phyloP scores from a whole-genome alignment of 75 land plant species.

The Pinus taeda region DNA sequence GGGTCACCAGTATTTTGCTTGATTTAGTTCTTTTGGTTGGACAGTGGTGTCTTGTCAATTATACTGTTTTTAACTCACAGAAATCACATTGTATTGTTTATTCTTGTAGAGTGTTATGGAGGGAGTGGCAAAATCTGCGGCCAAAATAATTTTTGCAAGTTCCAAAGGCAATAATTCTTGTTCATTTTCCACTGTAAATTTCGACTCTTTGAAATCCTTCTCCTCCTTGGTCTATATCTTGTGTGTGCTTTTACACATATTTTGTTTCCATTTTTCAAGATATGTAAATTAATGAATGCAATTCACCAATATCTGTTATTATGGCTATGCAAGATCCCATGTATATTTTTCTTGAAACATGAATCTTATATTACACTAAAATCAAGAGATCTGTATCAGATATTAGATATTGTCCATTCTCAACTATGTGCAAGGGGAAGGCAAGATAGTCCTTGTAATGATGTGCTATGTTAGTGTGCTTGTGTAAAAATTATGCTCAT shows the following conservation, averaged over 20 bases:
- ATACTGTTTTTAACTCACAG: neutral
- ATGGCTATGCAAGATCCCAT: neutral
- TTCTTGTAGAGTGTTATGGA: conserved; percentile 14
- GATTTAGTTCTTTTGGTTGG: neutral
- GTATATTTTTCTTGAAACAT: neutral
- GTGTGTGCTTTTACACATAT: neutral
- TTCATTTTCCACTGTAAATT: neutral
- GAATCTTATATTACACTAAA: too few relatives aligned
- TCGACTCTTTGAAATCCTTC: conserved; percentile 6
- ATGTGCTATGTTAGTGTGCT: too few relatives aligned
- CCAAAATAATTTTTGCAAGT: neutral
- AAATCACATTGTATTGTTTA: neutral
- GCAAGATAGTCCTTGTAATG: too few relatives aligned
- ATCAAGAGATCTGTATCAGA: too few relatives aligned
- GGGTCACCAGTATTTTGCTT: neutral
- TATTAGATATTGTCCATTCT: too few relatives aligned
- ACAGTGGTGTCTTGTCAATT: neutral
- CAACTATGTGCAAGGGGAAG: too few relatives aligned
- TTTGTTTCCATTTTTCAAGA: neutral
- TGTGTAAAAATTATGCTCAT: too few relatives aligned
- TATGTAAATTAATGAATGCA: neutral
- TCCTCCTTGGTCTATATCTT: neutral
- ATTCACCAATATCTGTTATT: neutral
- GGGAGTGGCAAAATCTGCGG: neutral
- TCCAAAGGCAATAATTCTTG: conserved; percentile 5